Evolutionary conservation across 306 rosid species (phyloP).

Genomic region (Rosa multiflora): DNA sequence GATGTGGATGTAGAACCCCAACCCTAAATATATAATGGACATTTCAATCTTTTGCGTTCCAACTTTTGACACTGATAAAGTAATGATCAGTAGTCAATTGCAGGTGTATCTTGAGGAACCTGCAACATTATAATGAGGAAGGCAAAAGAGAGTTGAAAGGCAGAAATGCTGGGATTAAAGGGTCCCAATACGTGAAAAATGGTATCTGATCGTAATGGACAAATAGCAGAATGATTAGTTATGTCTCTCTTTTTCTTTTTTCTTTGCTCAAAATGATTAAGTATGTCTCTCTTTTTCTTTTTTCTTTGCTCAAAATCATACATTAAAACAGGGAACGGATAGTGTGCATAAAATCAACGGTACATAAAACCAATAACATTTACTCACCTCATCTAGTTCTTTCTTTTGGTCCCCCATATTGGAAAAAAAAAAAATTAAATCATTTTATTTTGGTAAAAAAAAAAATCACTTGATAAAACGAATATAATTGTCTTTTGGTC

Average conservation of each 20-base stretch:
- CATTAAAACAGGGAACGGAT: background rate
- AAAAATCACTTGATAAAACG: too few species aligned
- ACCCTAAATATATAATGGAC: background rate
- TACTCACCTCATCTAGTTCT: too few species aligned
- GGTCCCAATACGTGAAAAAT: slow-evolving; percentile 16
- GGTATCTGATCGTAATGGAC: slow-evolving; percentile 10
- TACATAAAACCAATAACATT: too few species aligned
- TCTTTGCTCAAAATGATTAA: background rate
- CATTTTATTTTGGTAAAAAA: too few species aligned
- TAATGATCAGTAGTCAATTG: background rate
- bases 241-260: background rate
- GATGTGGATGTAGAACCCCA: background rate
- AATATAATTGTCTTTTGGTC: too few species aligned
- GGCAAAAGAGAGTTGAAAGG: slow-evolving; percentile 18
- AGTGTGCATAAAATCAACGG: too few species aligned
- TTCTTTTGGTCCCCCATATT: too few species aligned
- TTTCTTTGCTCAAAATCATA: background rate
- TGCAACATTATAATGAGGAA: background rate
- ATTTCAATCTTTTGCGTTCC: slow-evolving; percentile 22
- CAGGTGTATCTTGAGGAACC: background rate
- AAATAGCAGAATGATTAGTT: slow-evolving; percentile 11
- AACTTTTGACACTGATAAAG: slow-evolving; percentile 8
- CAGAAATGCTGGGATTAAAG: slow-evolving; percentile 32
- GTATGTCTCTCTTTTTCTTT: background rate
- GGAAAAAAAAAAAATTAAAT: too few species aligned